Base-by-base conservation (phyloP, 129 eudicot genomes). In the Tagetes erecta region DNA sequence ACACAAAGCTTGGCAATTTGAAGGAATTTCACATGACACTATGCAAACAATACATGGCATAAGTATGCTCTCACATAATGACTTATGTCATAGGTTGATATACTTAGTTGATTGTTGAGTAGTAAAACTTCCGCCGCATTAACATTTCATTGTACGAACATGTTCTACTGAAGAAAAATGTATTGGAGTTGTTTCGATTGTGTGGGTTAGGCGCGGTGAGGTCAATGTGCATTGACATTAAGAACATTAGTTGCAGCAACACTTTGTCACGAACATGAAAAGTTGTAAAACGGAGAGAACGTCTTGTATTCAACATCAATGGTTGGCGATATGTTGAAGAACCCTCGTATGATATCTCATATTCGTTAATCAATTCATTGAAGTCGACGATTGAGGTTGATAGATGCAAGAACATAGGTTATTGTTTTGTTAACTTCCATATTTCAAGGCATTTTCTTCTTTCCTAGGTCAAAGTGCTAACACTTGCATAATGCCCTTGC, bases 401-500 rank as follows among this genome's bases (percentile, higher is more conserved):
- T 42, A 27, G 12, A 44, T 42, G 8, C 34, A 66, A 27, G 38
- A 30, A 20, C 53, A 14, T 52, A 53, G 20, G 51, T 14, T 2
- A 14, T 38, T 20, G 0, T 39, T 71, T 52, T 30, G 10, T 53
- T 41, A 71, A 52, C 38, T 53, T 71, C 49, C 7, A 20, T 9
- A 70, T 40, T 36, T 70, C 75, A 70, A 36, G 75, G n/a, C 41
- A 51, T 20, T 6, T 7, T 31, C 35, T 12, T 3, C 27, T 37
- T 51, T 50, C 36, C 8, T 3, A 50, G n/a, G 71, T 67, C 38
- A 42, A 67, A 67, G 3, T 41, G n/a, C 44, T 67, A 14, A 70
- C 34, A 5, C 33, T 31, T 44, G 49, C 74, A 47, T 47, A 12
- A 68, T 69, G 74, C 12, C 64, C 65, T 71, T 71, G 65, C 64